phyloP scores from a whole-genome alignment of 2,329 filamentous ascomycete species.

The Paraphaeosphaeria sporulosa region DNA sequence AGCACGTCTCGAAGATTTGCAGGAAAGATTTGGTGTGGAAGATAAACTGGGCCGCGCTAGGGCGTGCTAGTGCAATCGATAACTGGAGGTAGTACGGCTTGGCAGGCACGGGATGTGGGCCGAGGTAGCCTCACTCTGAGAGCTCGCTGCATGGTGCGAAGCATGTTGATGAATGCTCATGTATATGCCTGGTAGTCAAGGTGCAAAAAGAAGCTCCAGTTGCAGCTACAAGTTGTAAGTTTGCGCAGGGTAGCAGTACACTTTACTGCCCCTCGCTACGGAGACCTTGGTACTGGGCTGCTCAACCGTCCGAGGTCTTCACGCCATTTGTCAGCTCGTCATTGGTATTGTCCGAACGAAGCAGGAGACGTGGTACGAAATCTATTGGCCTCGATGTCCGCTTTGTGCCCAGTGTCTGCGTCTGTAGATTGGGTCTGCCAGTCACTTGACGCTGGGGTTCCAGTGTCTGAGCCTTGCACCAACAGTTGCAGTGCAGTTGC shows the following conservation, averaged over 20 bases:
- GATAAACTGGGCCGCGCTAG: constrained; percentile 5
- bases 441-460: neutral
- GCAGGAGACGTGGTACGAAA: neutral
- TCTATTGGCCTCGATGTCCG: neutral
- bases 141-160: neutral
- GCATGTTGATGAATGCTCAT: neutral
- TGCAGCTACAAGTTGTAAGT: too few relatives aligned
- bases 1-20: constrained; percentile 6
- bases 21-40: constrained; percentile 1
- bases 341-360: neutral
- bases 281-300: neutral
- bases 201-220: too few relatives aligned
- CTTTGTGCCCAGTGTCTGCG: neutral
- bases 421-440: neutral
- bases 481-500: too few relatives aligned
- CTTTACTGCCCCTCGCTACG: neutral
- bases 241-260: too few relatives aligned
- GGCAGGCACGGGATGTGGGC: neutral
- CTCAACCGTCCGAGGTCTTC: neutral
- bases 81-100: constrained; percentile 2
- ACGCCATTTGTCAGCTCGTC: neutral
- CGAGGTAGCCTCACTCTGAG: constrained; percentile 5
- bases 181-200: neutral
- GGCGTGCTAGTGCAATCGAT: constrained; percentile 1
- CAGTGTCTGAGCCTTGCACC: neutral